These are phyloP conservation scores for Andrographis paniculata DNA, from an alignment of 305 asterid genomes.

Conservation along the genomic window DNA sequence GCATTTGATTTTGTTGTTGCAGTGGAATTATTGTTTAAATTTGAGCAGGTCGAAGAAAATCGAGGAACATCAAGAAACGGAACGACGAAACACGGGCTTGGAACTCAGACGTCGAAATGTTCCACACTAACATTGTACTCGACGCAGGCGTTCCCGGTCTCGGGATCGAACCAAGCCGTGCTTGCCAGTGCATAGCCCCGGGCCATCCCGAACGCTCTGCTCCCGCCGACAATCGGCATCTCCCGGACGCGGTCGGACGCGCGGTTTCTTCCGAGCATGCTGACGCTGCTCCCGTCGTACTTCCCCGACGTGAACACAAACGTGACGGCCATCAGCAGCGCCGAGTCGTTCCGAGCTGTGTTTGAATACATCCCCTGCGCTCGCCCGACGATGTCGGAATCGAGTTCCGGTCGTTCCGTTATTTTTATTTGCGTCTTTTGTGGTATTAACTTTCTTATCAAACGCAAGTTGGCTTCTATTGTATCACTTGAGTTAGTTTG, in stretches of 20 bases:
- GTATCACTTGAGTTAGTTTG: no score
- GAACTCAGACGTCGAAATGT: constrained; percentile 17
- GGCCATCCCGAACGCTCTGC: constrained; percentile 29
- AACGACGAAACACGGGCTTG: not conserved
- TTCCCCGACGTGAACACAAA: constrained; percentile 25
- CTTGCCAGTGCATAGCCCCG: constrained; percentile 37
- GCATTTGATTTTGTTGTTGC: not conserved
- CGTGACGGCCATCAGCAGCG: constrained; percentile 26
- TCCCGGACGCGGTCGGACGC: no score
- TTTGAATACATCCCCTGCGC: constrained; percentile 36
- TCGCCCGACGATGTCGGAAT: constrained; percentile 28
- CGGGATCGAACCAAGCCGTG: constrained; percentile 21
- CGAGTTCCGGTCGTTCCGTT: constrained; percentile 16
- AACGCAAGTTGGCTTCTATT: no score
- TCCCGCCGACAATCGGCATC: constrained; percentile 44
- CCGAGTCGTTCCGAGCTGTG: constrained; percentile 24
- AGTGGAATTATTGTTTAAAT: not conserved
- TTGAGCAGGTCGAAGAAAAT: not conserved
- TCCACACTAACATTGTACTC: constrained; percentile 31
- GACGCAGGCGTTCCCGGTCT: constrained; percentile 34
- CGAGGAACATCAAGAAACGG: not conserved
- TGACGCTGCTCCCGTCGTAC: constrained; percentile 33
- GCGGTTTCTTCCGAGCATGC: constrained; percentile 37
- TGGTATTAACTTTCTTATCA: no score
- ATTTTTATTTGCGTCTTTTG: no score